These are phyloP conservation scores for Solanum neorickii DNA, from an alignment of 257 asterid species.

Conservation along the genomic window DNA sequence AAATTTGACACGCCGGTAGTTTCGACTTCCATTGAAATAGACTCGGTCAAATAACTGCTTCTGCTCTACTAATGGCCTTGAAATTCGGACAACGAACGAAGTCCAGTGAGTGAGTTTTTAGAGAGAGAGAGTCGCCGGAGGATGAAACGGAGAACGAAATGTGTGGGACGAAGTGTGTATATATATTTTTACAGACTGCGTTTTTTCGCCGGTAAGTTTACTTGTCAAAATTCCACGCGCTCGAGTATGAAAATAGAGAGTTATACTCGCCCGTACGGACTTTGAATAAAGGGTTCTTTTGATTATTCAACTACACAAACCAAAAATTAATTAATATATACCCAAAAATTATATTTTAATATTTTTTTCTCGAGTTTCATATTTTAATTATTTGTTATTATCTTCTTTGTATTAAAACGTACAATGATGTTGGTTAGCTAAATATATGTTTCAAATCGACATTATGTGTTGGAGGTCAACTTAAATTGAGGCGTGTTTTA, in stretches of 20 bases:
- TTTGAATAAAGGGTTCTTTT: not conserved
- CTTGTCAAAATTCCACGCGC: not conserved
- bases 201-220: not conserved
- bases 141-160: not conserved
- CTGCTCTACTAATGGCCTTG: not conserved
- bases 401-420: too few relatives aligned
- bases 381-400: too few relatives aligned
- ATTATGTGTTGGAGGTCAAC: not conserved
- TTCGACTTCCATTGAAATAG: constrained; percentile 47
- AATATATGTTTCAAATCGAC: too few relatives aligned
- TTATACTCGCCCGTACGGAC: not conserved
- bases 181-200: not conserved
- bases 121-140: not conserved
- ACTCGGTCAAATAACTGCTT: not conserved
- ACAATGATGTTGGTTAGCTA: not conserved
- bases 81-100: not conserved
- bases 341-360: fast-evolving
- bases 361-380: too few relatives aligned
- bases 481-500: not conserved
- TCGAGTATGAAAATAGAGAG: not conserved
- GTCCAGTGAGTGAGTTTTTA: not conserved
- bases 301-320: not conserved
- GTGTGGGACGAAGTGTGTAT: not conserved
- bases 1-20: constrained; percentile 31
- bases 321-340: too few relatives aligned